Evolutionary conservation across 495 filamentous ascomycete species (phyloP).

Genomic region (Podospora sp.): DNA sequence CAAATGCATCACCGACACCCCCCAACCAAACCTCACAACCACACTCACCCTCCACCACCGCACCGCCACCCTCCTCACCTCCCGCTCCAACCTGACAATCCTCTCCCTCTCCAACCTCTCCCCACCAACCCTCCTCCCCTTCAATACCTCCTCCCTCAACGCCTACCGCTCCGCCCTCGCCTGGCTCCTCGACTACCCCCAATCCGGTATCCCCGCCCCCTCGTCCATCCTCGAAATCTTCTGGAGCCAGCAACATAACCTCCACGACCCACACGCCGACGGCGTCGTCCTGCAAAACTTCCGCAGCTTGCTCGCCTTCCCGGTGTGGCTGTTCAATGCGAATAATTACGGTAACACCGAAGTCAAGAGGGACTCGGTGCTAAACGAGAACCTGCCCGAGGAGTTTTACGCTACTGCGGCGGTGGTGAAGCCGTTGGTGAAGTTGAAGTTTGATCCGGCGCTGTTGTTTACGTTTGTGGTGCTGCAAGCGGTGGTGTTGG

Average conservation of each 20-base stretch:
- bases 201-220: constrained; percentile 21
- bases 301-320: constrained; percentile 26
- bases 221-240: constrained; percentile 26
- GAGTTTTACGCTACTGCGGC: constrained; percentile 22
- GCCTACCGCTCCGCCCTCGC: constrained; percentile 17
- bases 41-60: constrained; percentile 14
- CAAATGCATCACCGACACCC: not conserved
- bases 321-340: constrained; percentile 27
- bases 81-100: constrained; percentile 22
- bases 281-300: constrained; percentile 23
- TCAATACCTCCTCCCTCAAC: not conserved
- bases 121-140: not conserved
- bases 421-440: constrained; percentile 16
- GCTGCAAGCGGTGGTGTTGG: not conserved
- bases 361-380: not conserved
- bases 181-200: constrained; percentile 23
- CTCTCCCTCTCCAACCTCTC: constrained; percentile 14
- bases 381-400: constrained; percentile 1
- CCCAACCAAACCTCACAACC: constrained; percentile 23
- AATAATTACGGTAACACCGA: constrained; percentile 25
- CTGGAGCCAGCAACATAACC: constrained; percentile 16
- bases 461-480: not conserved
- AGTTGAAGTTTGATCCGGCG: constrained; percentile 20
- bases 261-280: not conserved
- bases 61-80: constrained; percentile 11